phyloP scores from a whole-genome alignment of 192 early-diverging fungal species.

The Oehlia diaphana region DNA sequence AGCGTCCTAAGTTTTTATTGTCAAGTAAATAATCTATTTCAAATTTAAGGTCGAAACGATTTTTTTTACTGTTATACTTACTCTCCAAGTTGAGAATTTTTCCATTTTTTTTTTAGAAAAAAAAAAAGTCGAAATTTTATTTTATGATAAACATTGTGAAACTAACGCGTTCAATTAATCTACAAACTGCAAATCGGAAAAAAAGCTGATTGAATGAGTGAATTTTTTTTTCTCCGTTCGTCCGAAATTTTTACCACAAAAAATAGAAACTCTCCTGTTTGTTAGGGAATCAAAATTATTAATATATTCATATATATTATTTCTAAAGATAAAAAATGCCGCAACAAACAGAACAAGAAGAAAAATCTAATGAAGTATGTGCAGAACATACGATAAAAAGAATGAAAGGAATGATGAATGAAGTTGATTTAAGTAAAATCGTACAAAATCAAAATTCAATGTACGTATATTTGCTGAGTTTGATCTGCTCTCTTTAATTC shows the following conservation, averaged over 20 bases:
- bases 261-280: too few relatives aligned
- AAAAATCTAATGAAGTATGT: background rate
- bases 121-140: background rate
- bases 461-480: background rate
- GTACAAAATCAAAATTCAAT: slow-evolving; percentile 11
- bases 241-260: too few relatives aligned
- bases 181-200: background rate
- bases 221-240: too few relatives aligned
- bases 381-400: background rate
- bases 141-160: background rate
- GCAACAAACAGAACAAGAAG: background rate
- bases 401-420: slow-evolving; percentile 14
- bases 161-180: background rate
- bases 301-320: background rate
- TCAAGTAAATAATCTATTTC: background rate
- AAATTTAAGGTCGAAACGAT: background rate
- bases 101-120: slow-evolving; percentile 54
- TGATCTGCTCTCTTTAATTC: too few relatives aligned
- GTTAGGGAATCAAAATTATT: too few relatives aligned
- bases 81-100: slow-evolving; percentile 88
- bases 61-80: slow-evolving; percentile 31
- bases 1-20: slow-evolving; percentile 48
- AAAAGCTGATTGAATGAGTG: background rate
- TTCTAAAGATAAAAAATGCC: background rate
- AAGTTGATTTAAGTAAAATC: slow-evolving; percentile 12